These are phyloP conservation scores for Karstenula rhodostoma DNA, from an alignment of 2,329 filamentous ascomycete species.

Conservation along the genomic window DNA sequence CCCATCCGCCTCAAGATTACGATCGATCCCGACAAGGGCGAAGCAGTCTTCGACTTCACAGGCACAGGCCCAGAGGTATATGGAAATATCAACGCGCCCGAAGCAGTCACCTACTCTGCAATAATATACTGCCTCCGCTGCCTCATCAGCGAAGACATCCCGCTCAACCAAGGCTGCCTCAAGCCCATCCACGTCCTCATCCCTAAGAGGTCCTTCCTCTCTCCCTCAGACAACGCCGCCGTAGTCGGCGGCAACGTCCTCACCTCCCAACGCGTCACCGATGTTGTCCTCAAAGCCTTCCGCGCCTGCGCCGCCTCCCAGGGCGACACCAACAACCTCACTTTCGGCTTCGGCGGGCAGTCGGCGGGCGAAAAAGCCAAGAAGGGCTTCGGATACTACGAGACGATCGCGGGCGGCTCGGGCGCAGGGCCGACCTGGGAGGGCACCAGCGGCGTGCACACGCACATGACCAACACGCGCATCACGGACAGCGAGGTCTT, in stretches of 20 bases:
- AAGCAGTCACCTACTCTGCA: constrained; percentile 82
- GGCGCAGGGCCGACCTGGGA: constrained; percentile 78
- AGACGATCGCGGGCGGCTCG: constrained; percentile 81
- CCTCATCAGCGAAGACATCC: constrained; percentile 82
- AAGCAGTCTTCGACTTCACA: constrained; percentile 79
- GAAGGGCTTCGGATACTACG: constrained; percentile 87
- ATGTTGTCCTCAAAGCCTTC: constrained; percentile 84
- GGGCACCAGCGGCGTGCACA: constrained; percentile 79
- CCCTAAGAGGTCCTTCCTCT: constrained; percentile 75
- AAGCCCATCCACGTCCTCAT: constrained; percentile 78
- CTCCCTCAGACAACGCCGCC: constrained; percentile 77
- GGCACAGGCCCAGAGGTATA: constrained; percentile 84
- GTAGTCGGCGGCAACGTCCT: constrained; percentile 86
- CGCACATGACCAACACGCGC: constrained; percentile 85
- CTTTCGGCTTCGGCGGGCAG: constrained; percentile 78
- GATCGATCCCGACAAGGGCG: constrained; percentile 76
- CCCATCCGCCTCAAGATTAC: constrained; percentile 78
- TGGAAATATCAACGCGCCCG: constrained; percentile 80
- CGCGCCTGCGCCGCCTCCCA: constrained; percentile 79
- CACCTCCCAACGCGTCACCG: constrained; percentile 79
- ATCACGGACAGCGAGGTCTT: constrained; percentile 85
- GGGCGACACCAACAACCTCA: constrained; percentile 85
- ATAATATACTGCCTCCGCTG: constrained; percentile 88
- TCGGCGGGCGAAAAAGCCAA: constrained; percentile 56
- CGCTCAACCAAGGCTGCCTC: constrained; percentile 85